Conservation (phyloP, 78 protist species). For the Dictyostelium capitatum region DNA sequence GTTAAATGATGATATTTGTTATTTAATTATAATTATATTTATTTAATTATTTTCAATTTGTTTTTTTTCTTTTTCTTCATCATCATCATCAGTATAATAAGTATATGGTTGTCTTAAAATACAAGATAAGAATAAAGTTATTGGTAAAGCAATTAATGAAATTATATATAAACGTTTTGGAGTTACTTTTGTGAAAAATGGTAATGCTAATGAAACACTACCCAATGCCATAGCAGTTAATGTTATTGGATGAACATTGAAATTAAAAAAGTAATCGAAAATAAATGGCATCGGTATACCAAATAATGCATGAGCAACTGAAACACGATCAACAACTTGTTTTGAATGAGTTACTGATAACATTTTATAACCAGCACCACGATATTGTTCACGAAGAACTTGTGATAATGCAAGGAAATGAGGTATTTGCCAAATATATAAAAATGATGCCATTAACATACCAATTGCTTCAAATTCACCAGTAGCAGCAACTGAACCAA, state of each 20-base stretch:
- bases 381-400: slow-evolving; percentile 72
- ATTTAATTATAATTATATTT: too few relatives aligned
- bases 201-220: background rate
- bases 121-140: slow-evolving; percentile 23
- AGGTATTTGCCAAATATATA: slow-evolving; percentile 96
- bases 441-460: slow-evolving; percentile 35
- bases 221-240: background rate
- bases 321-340: slow-evolving; percentile 8
- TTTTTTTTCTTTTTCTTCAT: slow-evolving; percentile 10
- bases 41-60: background rate
- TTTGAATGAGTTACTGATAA: slow-evolving; percentile 84
- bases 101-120: slow-evolving; percentile 38
- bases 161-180: slow-evolving; percentile 2
- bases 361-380: slow-evolving; percentile 85
- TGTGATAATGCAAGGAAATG: slow-evolving; percentile 94
- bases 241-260: slow-evolving; percentile 20
- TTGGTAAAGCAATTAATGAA: slow-evolving; percentile 42
- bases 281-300: slow-evolving; percentile 29
- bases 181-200: background rate
- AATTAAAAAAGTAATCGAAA: background rate
- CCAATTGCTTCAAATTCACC: slow-evolving; percentile 45
- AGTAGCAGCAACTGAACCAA: slow-evolving; percentile 88
- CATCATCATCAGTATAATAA: slow-evolving; percentile 14
- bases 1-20: too few relatives aligned
- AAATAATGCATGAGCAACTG: slow-evolving; percentile 25